Evolutionary conservation across 2,329 filamentous ascomycete genomes (phyloP).

Genomic region (Clathrospora elynae): DNA sequence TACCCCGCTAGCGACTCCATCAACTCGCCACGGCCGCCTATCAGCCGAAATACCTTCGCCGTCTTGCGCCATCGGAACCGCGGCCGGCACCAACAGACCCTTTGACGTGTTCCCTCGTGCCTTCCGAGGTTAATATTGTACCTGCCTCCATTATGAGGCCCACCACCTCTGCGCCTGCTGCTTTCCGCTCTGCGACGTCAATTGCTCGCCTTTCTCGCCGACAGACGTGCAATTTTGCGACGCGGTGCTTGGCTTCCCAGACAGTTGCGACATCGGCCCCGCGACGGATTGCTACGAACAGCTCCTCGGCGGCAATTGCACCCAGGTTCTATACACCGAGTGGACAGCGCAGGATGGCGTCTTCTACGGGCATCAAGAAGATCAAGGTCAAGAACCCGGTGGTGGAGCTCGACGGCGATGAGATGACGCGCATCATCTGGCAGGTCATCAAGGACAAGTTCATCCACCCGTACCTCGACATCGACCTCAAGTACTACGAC

Average conservation of each 20-base stretch:
- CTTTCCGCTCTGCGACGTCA: constrained; percentile 31
- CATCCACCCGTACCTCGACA: constrained; percentile 92
- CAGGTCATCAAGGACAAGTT: constrained; percentile 99
- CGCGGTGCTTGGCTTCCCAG: constrained; percentile 34
- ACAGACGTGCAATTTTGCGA: constrained; percentile 38
- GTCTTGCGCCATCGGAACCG: constrained; percentile 27
- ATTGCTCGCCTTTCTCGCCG: constrained; percentile 28
- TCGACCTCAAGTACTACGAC: constrained; percentile 98
- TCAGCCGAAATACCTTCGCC: constrained; percentile 19
- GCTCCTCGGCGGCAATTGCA: constrained; percentile 9
- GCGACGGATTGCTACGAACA: constrained; percentile 20
- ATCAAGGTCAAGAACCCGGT: constrained; percentile 99
- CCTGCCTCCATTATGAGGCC: constrained; percentile 37
- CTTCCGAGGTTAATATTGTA: constrained; percentile 38
- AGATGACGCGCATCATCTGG: constrained; percentile 99
- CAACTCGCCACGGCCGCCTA: constrained; percentile 12
- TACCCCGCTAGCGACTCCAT: constrained; percentile 38
- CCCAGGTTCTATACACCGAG: constrained; percentile 14
- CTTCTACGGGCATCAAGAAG: constrained; percentile 82
- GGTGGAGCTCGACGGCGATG: constrained; percentile 91
- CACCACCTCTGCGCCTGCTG: constrained; percentile 34
- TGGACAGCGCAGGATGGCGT: constrained; percentile 42
- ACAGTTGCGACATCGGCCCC: constrained; percentile 32
- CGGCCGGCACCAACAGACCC: constrained; percentile 31
- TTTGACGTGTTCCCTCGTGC: constrained; percentile 15